Conservation (phyloP, 441 rosid genomes). For the Corymbia calophylla region DNA sequence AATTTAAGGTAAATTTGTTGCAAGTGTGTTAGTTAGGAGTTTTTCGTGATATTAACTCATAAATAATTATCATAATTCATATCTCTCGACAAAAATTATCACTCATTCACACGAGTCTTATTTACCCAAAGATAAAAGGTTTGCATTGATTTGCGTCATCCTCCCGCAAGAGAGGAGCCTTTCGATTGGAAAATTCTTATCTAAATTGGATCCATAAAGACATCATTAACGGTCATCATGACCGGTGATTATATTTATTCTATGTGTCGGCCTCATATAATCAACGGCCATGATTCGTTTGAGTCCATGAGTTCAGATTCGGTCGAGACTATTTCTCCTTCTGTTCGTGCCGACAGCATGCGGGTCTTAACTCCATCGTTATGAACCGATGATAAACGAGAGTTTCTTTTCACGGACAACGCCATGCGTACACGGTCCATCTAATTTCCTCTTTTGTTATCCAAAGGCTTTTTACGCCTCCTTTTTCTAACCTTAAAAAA, state of each 20-base stretch:
- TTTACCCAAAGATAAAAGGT: no score
- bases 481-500: not conserved
- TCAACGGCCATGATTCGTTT: not conserved
- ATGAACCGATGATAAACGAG: not conserved
- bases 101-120: rapidly evolving
- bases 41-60: no score
- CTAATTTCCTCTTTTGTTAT: not conserved
- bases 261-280: not conserved
- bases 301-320: not conserved
- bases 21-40: rapidly evolving
- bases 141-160: not conserved
- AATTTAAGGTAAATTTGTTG: no score
- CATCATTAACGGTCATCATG: rapidly evolving
- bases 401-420: not conserved
- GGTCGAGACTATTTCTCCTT: not conserved
- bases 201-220: not conserved
- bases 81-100: rapidly evolving
- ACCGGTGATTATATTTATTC: rapidly evolving
- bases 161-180: rapidly evolving
- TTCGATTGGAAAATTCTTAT: not conserved
- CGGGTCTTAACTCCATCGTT: not conserved
- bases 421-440: not conserved
- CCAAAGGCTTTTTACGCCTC: not conserved
- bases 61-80: not conserved
- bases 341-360: not conserved